phyloP scores from a whole-genome alignment of 441 rosid species.

The Metrosideros polymorpha region DNA sequence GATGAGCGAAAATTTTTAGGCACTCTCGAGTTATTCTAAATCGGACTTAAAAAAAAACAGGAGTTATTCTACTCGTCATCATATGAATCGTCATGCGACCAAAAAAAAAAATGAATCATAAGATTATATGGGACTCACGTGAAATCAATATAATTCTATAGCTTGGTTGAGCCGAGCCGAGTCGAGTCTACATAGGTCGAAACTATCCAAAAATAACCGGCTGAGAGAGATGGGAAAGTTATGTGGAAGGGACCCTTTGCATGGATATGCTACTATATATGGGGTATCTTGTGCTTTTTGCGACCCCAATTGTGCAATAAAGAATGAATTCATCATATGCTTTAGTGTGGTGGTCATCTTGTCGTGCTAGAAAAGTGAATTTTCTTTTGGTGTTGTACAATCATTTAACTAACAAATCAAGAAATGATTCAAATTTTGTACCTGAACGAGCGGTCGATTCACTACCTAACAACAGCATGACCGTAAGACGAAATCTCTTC shows the following conservation, averaged over 20 bases:
- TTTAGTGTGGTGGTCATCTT: background rate
- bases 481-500: too few relatives aligned
- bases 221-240: background rate
- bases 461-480: background rate
- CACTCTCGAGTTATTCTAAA: background rate
- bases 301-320: background rate
- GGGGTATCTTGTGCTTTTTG: background rate
- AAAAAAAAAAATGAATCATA: background rate
- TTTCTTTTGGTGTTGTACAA: background rate
- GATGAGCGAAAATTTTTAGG: background rate
- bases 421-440: background rate
- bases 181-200: too few relatives aligned
- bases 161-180: too few relatives aligned
- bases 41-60: background rate
- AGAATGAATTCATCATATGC: background rate
- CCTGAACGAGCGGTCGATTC: background rate
- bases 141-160: accelerated
- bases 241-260: background rate
- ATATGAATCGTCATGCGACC: background rate
- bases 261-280: background rate
- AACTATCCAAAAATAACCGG: accelerated
- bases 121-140: background rate
- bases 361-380: background rate
- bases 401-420: too few relatives aligned
- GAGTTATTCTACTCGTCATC: background rate